These are phyloP conservation scores for Penicillium corylophilum DNA, from an alignment of 2,329 filamentous ascomycete genomes.

Conservation along the genomic window DNA sequence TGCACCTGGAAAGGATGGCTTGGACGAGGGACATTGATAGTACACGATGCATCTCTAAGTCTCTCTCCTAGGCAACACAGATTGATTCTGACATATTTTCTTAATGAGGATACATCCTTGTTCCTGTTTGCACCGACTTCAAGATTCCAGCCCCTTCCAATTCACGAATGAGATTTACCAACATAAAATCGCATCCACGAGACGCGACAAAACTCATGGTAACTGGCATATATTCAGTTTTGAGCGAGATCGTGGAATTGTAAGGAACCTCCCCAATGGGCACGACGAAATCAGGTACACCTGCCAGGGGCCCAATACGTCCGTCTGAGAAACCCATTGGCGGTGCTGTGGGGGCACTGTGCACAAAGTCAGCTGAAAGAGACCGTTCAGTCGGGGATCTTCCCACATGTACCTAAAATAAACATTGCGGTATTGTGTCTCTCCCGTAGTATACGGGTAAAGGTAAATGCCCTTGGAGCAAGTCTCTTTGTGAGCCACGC, in stretches of 20 bases:
- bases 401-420: conserved; percentile 12
- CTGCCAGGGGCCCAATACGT: conserved; percentile 25
- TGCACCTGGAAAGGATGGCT: conserved; percentile 26
- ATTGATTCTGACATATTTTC: not conserved
- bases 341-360: conserved; percentile 12
- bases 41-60: conserved; percentile 21
- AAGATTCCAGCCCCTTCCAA: conserved; percentile 27
- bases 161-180: conserved; percentile 30
- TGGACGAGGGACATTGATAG: conserved; percentile 31
- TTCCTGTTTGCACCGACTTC: conserved; percentile 23
- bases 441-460: conserved; percentile 24
- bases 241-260: conserved; percentile 24
- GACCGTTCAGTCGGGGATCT: not conserved
- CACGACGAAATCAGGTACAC: conserved; percentile 30
- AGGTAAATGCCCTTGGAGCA: conserved; percentile 36
- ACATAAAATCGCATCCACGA: conserved; percentile 34
- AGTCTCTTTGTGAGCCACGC: conserved; percentile 14
- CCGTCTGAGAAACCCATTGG: conserved; percentile 22
- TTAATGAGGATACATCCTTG: conserved; percentile 14
- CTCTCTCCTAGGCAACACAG: not conserved
- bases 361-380: not conserved
- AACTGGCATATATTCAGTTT: conserved; percentile 35
- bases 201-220: conserved; percentile 31
- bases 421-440: conserved; percentile 20
- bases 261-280: conserved; percentile 27